Evolutionary conservation across 768 basidiomycete species (phyloP), one percentile per base, ranked within the genome.

Genomic region (Panaeolus cyanescens): DNA sequence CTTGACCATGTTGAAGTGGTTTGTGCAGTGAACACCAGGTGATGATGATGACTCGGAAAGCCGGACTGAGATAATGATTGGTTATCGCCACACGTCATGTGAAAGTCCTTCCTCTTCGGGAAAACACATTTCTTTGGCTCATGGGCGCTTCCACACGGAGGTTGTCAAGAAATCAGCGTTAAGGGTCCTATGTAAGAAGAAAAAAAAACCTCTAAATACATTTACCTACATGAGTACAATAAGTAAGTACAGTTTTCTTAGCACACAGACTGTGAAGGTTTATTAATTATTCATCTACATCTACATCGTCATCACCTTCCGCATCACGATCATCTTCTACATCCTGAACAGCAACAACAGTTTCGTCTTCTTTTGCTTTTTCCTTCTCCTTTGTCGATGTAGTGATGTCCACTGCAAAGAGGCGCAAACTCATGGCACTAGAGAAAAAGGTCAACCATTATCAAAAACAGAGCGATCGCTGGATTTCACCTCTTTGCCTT

Each of bases 401-500:
- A 28, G 45, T 50, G 5, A 50, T 50, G 25, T 50, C 45, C 45
- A 50, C 45, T 15, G 22, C 45, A 9, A 50, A 50, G 22, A 50
- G 45, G 30, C 45, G 45, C 45, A 50, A 6, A 15, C 45, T 50
- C 45, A 50, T 50, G 25, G 45, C 45, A 50, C 45, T 50, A 28
- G 3, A 28, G 1, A 28, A 15, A 13, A 6, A 12, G 1, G 45
- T 12, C 22, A 5, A 25, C 12, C 25, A 13, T 13, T 50, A 15
- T 8, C 2, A 28, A 2, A n/a, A n/a, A 13, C 1, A 28, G 25
- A 50, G 10, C 1, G 3, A 28, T 13, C 22, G 20, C 9, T 32
- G 71, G n/a, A n/a, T n/a, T 79, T 10, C 42, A 94, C 96, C 91
- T 93, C 77, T 99, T 99, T 25, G 95, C 93, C 70, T 92, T 92